phyloP scores from a whole-genome alignment of 2,329 filamentous ascomycete species.

The Didymella pomorum region DNA sequence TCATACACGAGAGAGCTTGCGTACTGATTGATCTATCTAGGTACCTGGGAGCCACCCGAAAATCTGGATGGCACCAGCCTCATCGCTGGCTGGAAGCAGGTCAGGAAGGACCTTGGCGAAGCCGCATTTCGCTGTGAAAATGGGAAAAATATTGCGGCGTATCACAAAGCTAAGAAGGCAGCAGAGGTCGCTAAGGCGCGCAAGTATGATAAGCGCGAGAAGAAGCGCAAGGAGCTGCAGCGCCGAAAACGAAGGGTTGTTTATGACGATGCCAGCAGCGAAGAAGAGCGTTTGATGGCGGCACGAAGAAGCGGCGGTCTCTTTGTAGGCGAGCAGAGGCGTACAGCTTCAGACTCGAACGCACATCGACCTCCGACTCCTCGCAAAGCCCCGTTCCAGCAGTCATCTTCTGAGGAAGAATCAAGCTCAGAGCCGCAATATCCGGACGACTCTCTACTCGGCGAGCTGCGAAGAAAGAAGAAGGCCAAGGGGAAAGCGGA shows the following conservation, averaged over 20 bases:
- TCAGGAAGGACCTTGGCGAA: constrained; percentile 21
- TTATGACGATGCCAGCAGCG: constrained; percentile 18
- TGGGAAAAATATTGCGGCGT: constrained; percentile 20
- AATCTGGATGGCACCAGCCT: constrained; percentile 24
- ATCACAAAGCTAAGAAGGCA: constrained; percentile 16
- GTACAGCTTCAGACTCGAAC: neutral
- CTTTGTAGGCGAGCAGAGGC: constrained; percentile 19
- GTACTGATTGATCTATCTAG: constrained; percentile 19
- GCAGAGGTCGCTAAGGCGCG: constrained; percentile 10
- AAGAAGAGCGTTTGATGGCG: constrained; percentile 18
- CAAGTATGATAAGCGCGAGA: constrained; percentile 27
- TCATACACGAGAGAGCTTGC: neutral
- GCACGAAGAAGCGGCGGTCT: constrained; percentile 9
- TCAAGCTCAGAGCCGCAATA: constrained; percentile 3
- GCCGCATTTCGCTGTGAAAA: constrained; percentile 15
- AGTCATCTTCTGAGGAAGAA: constrained; percentile 29
- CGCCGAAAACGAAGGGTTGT: constrained; percentile 2
- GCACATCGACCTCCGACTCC: constrained; percentile 3
- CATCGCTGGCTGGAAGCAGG: constrained; percentile 10
- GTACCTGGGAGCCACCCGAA: constrained; percentile 41
- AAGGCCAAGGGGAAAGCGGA: neutral
- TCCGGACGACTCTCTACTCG: constrained; percentile 19
- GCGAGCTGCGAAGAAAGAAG: constrained; percentile 8
- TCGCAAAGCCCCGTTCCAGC: constrained; percentile 26
- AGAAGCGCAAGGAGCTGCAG: constrained; percentile 27